These are phyloP conservation scores for Cetradonia linearis DNA, from an alignment of 495 filamentous ascomycete species.

Conservation along the genomic window DNA sequence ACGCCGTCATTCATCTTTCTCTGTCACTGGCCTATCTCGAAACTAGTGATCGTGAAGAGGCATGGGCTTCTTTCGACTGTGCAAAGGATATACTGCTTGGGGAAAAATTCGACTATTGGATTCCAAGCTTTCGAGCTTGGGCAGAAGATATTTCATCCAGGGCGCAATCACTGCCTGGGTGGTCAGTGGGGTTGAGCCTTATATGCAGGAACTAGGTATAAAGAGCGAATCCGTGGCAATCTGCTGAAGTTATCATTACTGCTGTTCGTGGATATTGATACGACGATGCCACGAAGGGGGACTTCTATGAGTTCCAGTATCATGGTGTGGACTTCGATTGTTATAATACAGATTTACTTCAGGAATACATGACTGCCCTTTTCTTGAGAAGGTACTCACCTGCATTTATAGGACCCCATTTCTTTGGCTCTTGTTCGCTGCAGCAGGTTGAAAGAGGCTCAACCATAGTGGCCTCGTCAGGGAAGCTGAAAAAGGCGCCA, in stretches of 20 bases:
- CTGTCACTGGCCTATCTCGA: not conserved
- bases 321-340: no score
- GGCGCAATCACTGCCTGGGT: not conserved
- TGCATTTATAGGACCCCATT: slow-evolving; percentile 17
- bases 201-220: no score
- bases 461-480: slow-evolving; percentile 38
- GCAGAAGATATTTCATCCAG: not conserved
- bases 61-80: not conserved
- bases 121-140: not conserved
- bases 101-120: not conserved
- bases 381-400: slow-evolving; percentile 12
- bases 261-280: no score
- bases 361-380: not conserved
- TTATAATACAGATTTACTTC: no score
- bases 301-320: no score
- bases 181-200: no score
- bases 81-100: not conserved
- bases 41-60: not conserved
- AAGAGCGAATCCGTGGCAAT: no score
- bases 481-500: slow-evolving; percentile 43
- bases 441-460: slow-evolving; percentile 38
- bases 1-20: not conserved
- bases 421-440: slow-evolving; percentile 27
- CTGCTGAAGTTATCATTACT: no score
- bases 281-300: no score